A percentile compares a stretch with the other conserved stretches of the same genome.
These are phyloP conservation scores for Myriosclerotinia curreyana DNA, from an alignment of 2,329 filamentous ascomycete species.

Conservation along the genomic window DNA sequence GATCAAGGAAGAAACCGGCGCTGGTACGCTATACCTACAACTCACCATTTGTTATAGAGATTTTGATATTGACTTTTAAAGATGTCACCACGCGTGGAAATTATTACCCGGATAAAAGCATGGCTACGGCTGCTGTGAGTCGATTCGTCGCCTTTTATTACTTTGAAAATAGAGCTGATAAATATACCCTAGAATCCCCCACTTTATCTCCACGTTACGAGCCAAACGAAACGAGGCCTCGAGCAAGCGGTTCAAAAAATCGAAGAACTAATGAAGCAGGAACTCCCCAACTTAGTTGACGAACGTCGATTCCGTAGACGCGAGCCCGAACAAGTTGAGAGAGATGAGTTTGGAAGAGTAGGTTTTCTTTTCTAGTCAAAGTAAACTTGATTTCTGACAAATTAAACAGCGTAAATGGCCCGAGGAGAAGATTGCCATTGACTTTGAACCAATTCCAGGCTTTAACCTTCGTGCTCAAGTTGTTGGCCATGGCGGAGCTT, in stretches of 20 bases:
- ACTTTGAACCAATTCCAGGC: conserved; percentile 83
- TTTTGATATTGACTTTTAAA: conserved; percentile 63
- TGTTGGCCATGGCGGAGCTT: conserved; percentile 88
- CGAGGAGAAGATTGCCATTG: conserved; percentile 89
- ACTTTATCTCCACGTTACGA: conserved; percentile 92
- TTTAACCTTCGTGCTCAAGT: conserved; percentile 97
- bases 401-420: conserved; percentile 87
- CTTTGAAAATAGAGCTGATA: conserved; percentile 26
- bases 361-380: conserved; percentile 34
- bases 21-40: conserved; percentile 78
- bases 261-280: conserved; percentile 92
- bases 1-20: conserved; percentile 99
- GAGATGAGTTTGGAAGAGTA: conserved; percentile 88
- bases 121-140: conserved; percentile 89
- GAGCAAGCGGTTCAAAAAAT: conserved; percentile 85
- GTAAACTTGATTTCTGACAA: conserved; percentile 25
- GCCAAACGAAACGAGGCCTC: conserved; percentile 85
- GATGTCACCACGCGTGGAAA: conserved; percentile 98
- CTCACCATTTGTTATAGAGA: conserved; percentile 39
- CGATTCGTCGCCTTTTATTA: background rate
- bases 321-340: conserved; percentile 75
- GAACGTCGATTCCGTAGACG: conserved; percentile 86
- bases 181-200: conserved; percentile 72
- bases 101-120: conserved; percentile 95
- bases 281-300: conserved; percentile 91